These are phyloP conservation scores for Prinsepia uniflora DNA, from an alignment of 306 rosid species.

Conservation along the genomic window DNA sequence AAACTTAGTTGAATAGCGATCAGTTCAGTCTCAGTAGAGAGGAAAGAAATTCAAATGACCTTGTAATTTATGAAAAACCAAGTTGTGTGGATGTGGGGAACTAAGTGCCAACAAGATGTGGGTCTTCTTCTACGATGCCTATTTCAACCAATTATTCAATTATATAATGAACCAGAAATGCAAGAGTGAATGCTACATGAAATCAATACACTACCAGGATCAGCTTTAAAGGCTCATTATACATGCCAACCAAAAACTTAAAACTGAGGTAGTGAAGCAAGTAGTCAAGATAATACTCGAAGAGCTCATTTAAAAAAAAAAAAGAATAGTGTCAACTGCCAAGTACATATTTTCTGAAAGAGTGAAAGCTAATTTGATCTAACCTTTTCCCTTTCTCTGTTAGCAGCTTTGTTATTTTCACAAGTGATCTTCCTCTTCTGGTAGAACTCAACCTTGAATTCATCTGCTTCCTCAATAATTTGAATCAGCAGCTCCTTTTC, in stretches of 20 bases:
- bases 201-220: background rate
- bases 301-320: background rate
- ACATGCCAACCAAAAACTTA: background rate
- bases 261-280: background rate
- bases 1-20: background rate
- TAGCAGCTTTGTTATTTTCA: slow-evolving; percentile 33
- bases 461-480: slow-evolving; percentile 37
- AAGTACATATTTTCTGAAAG: background rate
- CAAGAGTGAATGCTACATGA: background rate
- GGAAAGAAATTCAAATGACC: background rate
- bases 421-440: slow-evolving; percentile 28
- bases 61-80: background rate
- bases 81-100: background rate
- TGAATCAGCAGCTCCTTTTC: slow-evolving; percentile 39
- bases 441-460: slow-evolving; percentile 40
- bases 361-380: background rate
- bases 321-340: background rate
- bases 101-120: background rate
- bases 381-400: slow-evolving; percentile 51
- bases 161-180: background rate
- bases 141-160: background rate
- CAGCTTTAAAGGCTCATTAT: background rate
- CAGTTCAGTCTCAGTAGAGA: background rate
- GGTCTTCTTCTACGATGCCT: background rate
- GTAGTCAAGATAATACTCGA: background rate